phyloP scores from a whole-genome alignment of 108 stramenopile genomes.

The Cyclotella baltica region DNA sequence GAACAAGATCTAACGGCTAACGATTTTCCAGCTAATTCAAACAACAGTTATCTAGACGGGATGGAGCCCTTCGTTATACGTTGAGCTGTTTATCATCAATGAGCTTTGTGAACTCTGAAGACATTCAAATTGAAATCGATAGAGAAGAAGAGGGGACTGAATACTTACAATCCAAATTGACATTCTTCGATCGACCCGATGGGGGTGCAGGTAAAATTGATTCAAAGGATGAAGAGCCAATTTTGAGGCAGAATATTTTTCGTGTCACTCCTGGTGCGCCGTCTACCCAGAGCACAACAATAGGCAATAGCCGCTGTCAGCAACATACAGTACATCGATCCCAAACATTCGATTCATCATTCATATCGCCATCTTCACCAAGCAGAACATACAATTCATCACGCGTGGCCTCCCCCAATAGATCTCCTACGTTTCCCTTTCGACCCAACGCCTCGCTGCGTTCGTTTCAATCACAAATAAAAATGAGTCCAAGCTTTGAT shows the following conservation, averaged over 20 bases:
- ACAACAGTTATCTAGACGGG: no score
- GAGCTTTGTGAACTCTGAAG: no score
- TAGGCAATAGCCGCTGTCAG: neutral
- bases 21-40: no score
- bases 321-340: neutral
- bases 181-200: neutral
- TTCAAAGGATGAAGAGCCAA: neutral
- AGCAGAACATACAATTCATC: neutral
- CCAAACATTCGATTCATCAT: constrained; percentile 16
- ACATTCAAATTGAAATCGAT: no score
- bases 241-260: constrained; percentile 4
- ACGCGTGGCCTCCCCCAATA: neutral
- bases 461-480: neutral
- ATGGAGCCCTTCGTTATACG: no score
- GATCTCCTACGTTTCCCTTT: constrained; percentile 11
- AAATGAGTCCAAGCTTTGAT: constrained; percentile 4
- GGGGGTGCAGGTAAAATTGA: neutral
- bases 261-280: neutral
- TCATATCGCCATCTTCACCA: neutral
- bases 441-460: neutral
- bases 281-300: neutral
- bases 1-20: no score
- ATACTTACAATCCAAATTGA: no score
- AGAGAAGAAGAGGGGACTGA: no score
- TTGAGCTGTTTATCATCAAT: no score